These are phyloP conservation scores for Nectriaceae sp. DNA, from an alignment of 2,329 filamentous ascomycete species.

Conservation along the genomic window DNA sequence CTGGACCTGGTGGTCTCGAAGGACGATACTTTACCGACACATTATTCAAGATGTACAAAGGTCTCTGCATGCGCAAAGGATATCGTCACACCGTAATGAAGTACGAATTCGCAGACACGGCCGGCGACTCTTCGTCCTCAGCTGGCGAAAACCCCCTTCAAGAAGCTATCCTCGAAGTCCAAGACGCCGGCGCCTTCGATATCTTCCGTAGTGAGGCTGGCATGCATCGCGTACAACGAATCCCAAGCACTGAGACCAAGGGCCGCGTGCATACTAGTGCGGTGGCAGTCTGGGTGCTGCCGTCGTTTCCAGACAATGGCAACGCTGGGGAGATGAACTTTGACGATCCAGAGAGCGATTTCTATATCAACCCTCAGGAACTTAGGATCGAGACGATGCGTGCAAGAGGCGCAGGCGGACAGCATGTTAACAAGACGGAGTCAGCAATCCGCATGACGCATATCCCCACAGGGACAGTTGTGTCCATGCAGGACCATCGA, in stretches of 20 bases:
- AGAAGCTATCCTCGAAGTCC: conserved; percentile 86
- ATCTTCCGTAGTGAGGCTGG: conserved; percentile 84
- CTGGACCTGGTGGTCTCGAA: conserved; percentile 89
- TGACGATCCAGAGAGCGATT: conserved; percentile 86
- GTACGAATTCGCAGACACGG: conserved; percentile 74
- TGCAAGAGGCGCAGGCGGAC: conserved; percentile 86
- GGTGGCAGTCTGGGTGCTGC: conserved; percentile 88
- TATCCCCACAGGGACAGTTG: conserved; percentile 79
- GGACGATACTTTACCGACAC: conserved; percentile 88
- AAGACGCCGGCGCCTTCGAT: conserved; percentile 76
- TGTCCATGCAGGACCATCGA: conserved; percentile 89
- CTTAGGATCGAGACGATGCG: conserved; percentile 88
- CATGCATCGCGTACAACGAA: conserved; percentile 91
- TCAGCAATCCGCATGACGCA: conserved; percentile 93
- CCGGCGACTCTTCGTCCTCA: conserved; percentile 50
- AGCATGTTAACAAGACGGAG: conserved; percentile 98
- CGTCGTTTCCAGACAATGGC: conserved; percentile 68
- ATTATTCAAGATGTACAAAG: conserved; percentile 86
- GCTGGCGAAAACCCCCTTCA: conserved; percentile 70
- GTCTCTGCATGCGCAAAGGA: conserved; percentile 70
- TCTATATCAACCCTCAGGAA: conserved; percentile 83
- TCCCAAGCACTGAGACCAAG: conserved; percentile 87
- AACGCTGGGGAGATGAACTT: conserved; percentile 58
- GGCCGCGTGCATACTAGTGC: conserved; percentile 93
- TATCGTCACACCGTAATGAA: conserved; percentile 72